Evolutionary conservation across 805 yeast species (phyloP), one percentile per base, ranked within the genome.

Genomic region (Cyberlindnera euphorbiiphila): DNA sequence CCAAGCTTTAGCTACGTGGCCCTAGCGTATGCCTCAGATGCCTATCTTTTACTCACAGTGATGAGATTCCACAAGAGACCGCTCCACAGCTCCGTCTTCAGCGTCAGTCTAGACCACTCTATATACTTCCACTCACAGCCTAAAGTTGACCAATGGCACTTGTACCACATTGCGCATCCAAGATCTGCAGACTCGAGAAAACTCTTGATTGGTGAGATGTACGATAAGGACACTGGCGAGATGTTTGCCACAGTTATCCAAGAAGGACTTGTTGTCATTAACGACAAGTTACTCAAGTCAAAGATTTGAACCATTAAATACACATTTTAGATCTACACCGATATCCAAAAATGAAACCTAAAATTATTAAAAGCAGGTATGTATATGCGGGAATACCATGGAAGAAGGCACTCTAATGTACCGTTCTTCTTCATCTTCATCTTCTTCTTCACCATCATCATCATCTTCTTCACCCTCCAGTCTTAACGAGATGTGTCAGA

Each of bases 81-180:
- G 16, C 51, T 70, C 54, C 66, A 64, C 41, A 64, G 71, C 15
- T 65, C 73, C 13, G 68, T 66, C 25, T 69, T 75, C 45, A 71
- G 78, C 12, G 80, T 78, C 4, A 76, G 84, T 16, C 57, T 82
- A 45, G 88, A 81, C 47, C 88, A 82, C 52, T 60, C 78, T 0
- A 69, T 84, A 22, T 78, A 78, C 55, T 79, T 82, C 62, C 85
- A 80, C 52, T 73, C 68, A 22, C 60, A 60, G 37, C 67, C 76
- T 41, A 61, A 67, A 28, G 61, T 66, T 2, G 63, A 68, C 29
- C 66, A 75, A 27, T 80, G 81, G 78, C 58, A 74, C 51, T 63
- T 68, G 12, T 71, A 72, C 37, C 65, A 71, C 32, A 64, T 77
- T 29, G 62, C 61, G 32, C 72, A 73, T 25, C 56, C 75, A 17